These are phyloP conservation scores for Boletus rex-veris DNA, from an alignment of 768 basidiomycete genomes.

Conservation along the genomic window DNA sequence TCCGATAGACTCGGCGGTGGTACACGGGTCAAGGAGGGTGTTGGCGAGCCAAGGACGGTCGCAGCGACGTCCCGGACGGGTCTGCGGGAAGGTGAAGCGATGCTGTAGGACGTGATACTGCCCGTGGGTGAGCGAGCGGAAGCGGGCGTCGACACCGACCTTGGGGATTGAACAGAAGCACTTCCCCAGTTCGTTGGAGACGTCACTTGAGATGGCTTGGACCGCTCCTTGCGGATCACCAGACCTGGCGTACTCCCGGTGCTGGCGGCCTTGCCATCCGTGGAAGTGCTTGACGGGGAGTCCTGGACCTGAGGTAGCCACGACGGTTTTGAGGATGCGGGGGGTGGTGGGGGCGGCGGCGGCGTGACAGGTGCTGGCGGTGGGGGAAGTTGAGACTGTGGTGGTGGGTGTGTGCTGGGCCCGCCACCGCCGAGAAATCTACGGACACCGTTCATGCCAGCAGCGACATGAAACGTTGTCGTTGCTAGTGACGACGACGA, in stretches of 20 bases:
- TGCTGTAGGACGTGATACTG: constrained; percentile 23
- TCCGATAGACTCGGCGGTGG: constrained; percentile 32
- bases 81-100: constrained; percentile 21
- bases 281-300: constrained; percentile 33
- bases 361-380: no score
- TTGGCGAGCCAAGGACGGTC: constrained; percentile 29
- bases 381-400: neutral
- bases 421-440: constrained; percentile 53
- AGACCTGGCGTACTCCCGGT: constrained; percentile 30
- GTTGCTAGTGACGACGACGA: constrained; percentile 2
- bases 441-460: constrained; percentile 67
- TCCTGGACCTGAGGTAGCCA: constrained; percentile 45
- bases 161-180: constrained; percentile 25
- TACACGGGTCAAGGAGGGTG: constrained; percentile 39
- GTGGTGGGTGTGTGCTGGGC: constrained; percentile 32
- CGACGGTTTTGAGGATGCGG: constrained; percentile 36
- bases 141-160: constrained; percentile 20
- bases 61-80: constrained; percentile 10
- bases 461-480: constrained; percentile 21
- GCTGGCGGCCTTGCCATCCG: constrained; percentile 17
- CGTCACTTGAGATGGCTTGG: constrained; percentile 26
- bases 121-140: constrained; percentile 22
- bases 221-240: constrained; percentile 53
- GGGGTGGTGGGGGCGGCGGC: constrained; percentile 25
- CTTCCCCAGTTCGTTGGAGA: constrained; percentile 25